Evolutionary conservation across 2,329 filamentous ascomycete species (phyloP).

Genomic region (Trichoderma atroviride): DNA sequence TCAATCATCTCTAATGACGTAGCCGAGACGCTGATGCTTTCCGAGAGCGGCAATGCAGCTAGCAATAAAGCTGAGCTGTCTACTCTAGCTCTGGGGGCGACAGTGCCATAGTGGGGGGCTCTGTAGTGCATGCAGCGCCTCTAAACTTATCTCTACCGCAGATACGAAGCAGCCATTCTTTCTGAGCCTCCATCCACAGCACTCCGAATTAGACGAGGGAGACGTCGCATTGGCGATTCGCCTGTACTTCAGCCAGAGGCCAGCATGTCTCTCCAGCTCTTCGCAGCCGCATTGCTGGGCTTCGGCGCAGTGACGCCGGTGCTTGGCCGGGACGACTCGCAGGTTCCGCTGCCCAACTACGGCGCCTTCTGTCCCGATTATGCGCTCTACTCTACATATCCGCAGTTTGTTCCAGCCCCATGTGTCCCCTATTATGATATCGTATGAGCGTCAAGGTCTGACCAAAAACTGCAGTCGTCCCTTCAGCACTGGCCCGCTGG

Average conservation of each 20-base stretch:
- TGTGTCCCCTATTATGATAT: too few relatives aligned
- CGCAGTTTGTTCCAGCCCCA: conserved; percentile 42
- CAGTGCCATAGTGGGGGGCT: conserved; percentile 5
- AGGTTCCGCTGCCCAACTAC: conserved; percentile 35
- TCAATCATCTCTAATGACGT: neutral
- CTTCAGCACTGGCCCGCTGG: conserved; percentile 75
- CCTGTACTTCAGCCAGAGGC: neutral
- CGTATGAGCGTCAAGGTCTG: neutral
- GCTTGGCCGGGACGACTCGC: conserved; percentile 31
- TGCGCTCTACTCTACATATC: conserved; percentile 42
- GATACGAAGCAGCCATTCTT: neutral
- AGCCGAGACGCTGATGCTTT: neutral
- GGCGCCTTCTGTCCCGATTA: conserved; percentile 46
- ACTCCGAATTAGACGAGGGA: neutral
- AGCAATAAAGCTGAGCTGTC: too few relatives aligned
- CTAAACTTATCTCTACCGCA: neutral
- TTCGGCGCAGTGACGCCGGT: conserved; percentile 30
- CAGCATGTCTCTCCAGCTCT: conserved; percentile 35
- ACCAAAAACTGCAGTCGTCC: conserved; percentile 61
- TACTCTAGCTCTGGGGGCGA: neutral
- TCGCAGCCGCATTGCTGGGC: conserved; percentile 36
- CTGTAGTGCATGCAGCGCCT: conserved; percentile 6
- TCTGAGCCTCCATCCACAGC: neutral
- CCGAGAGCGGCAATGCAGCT: neutral
- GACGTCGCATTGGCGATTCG: neutral